Base-by-base conservation (phyloP, 2,329 filamentous ascomycete species). In the Colletotrichum plurivorum region DNA sequence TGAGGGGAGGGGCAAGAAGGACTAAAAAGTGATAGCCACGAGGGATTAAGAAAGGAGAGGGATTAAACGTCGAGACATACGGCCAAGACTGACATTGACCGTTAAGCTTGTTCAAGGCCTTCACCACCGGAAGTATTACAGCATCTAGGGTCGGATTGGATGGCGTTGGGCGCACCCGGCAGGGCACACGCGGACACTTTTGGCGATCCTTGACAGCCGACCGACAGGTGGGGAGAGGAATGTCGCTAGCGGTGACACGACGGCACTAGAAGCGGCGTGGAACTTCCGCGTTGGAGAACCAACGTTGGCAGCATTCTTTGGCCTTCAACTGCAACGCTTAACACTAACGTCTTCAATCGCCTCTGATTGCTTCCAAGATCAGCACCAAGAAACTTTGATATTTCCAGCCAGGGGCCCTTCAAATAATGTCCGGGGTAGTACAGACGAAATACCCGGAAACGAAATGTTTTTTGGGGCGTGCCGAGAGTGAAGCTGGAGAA, bases 181-280 rank as follows among this genome's bases (percentile, higher is more conserved):
- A 66, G 66, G 55, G 56, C 62, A 56, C 31, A 60, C 62, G 62
- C 66, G 61, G 66, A 66, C 62, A 56, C 54, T 16, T 60, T 60
- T 13, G 51, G 18, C 55, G 45, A 65, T 55, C 61, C 41, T 41
- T 60, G 66, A 58, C 59, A 39, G 51, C 51, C 51, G 41, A 56
- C 51, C 51, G 41, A 56, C 4, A 55, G 39, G 22, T 25, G 22
- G 22, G 22, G 22, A 25, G 22, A 5, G 22, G 4, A 25, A 25
- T 25, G 3, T 36, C 31, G 31, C 31, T 10, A 22, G 51, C 27
- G 51, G 41, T 39, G 39, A 13, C 49, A 22, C 16, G 45, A 22
- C 25, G 46, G 18, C 31, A 49, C 9, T 22, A n/a, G 43, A 51
- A 61, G 51, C 51, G n/a, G 43, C 25, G 22, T 31, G 27, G 49